Conservation (phyloP, 345 rosid species). For the Populus deltoides region DNA sequence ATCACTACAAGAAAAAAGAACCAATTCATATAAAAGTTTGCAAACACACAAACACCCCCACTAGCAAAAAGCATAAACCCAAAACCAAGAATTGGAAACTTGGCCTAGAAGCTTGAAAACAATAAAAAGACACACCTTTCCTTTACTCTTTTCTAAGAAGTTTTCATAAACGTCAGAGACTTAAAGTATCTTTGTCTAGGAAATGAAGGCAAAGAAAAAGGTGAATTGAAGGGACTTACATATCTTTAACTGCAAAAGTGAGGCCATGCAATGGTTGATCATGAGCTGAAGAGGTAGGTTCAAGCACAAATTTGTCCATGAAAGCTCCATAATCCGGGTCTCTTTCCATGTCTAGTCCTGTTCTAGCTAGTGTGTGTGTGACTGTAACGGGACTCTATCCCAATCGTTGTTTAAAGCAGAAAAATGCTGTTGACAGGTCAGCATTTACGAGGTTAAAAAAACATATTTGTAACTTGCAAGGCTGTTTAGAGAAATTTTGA, state of each 20-base stretch:
- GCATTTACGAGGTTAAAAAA: no score
- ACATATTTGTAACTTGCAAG: no score
- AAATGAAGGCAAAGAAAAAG: background rate
- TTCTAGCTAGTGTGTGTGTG: background rate
- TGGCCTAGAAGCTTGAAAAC: background rate
- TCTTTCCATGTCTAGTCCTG: slow-evolving; percentile 38
- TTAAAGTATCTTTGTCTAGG: no score
- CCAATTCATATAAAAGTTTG: no score
- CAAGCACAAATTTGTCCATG: slow-evolving; percentile 61
- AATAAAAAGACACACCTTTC: background rate
- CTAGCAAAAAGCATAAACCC: slow-evolving; percentile 3
- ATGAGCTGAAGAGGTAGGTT: slow-evolving; percentile 45
- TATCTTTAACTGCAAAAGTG: slow-evolving; percentile 86
- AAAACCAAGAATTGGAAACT: background rate
- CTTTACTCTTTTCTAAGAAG: no score
- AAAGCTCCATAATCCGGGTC: slow-evolving; percentile 71
- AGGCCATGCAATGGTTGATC: slow-evolving; percentile 56
- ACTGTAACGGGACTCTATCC: background rate
- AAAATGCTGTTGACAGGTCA: background rate
- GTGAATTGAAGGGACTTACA: slow-evolving; percentile 39
- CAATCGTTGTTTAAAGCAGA: background rate
- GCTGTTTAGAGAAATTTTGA: no score
- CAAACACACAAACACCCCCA: background rate
- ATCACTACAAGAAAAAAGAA: no score
- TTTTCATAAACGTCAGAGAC: background rate